Evolutionary conservation across 768 basidiomycete species (phyloP).

Genomic region (Boletus rex-veris): DNA sequence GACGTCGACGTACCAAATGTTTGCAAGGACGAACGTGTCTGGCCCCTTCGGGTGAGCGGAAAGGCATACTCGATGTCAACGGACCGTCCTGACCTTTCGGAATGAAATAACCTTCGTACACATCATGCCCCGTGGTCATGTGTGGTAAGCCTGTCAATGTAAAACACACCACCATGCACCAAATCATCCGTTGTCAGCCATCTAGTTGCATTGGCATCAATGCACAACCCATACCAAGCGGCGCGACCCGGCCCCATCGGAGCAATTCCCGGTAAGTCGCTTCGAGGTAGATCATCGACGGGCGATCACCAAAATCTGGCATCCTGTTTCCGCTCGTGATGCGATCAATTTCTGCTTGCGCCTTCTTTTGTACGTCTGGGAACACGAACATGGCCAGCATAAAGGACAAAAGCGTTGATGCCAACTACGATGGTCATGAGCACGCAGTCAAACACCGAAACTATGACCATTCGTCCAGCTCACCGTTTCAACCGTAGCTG

Average conservation of each 20-base stretch:
- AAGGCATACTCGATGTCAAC: too few species aligned
- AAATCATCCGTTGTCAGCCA: not conserved
- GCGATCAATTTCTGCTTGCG: constrained; percentile 37
- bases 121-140: constrained; percentile 36
- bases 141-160: constrained; percentile 31
- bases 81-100: constrained; percentile 40
- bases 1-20: constrained; percentile 18
- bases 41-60: not conserved
- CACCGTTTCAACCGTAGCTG: constrained; percentile 32
- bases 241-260: constrained; percentile 36
- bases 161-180: not conserved
- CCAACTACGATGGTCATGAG: constrained; percentile 20
- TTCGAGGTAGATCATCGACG: constrained; percentile 25
- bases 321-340: constrained; percentile 31
- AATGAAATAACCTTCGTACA: constrained; percentile 49
- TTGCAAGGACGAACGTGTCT: constrained; percentile 28
- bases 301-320: constrained; percentile 29
- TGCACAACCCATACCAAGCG: constrained; percentile 23
- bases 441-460: not conserved
- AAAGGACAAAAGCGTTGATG: constrained; percentile 31
- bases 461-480: not conserved
- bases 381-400: constrained; percentile 36
- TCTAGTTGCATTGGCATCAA: not conserved
- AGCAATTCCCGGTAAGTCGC: constrained; percentile 32
- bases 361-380: constrained; percentile 36